Percentiles rank a stretch among this genome's conserved stretches.
Conservation (phyloP, 139 green algal species). For the Chlorella sp. region DNA sequence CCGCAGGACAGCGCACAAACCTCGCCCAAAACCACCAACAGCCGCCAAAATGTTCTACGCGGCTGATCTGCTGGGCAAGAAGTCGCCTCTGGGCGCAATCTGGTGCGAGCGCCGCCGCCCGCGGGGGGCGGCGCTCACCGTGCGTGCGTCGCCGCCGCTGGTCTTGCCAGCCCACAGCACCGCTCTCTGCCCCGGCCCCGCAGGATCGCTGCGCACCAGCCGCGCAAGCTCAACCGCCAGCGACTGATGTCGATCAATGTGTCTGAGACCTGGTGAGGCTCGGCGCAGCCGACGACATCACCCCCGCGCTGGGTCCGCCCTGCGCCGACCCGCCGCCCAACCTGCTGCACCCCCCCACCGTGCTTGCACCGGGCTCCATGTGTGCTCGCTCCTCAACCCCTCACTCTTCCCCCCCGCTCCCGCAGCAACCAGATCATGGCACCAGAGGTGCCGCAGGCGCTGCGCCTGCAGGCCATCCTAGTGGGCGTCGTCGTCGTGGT, state of each 20-base stretch:
- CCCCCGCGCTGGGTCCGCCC: too few species aligned
- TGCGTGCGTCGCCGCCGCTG: neutral
- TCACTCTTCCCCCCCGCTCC: neutral
- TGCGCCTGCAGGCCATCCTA: conserved; percentile 76
- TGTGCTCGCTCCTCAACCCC: neutral
- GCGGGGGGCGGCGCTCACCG: neutral
- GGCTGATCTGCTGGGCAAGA: conserved; percentile 65
- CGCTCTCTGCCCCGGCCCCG: too few species aligned
- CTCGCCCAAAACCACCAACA: neutral
- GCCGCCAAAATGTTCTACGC: conserved; percentile 73
- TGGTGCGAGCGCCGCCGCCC: conserved; percentile 46
- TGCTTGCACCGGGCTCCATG: neutral
- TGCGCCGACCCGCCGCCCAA: too few species aligned
- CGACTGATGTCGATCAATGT: conserved; percentile 71
- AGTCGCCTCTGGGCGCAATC: conserved; percentile 66
- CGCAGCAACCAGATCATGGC: conserved; percentile 69
- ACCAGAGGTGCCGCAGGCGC: conserved; percentile 74
- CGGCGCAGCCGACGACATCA: too few species aligned
- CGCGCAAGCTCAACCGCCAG: conserved; percentile 63
- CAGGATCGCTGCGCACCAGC: conserved; percentile 78
- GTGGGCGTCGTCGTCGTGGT: conserved; percentile 74
- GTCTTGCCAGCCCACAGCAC: neutral
- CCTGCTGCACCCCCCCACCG: too few species aligned
- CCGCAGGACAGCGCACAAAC: too few species aligned
- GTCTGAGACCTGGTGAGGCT: conserved; percentile 59